Evolutionary conservation across 2,329 filamentous ascomycete species (phyloP).

Genomic region (Ophiobolus disseminans): DNA sequence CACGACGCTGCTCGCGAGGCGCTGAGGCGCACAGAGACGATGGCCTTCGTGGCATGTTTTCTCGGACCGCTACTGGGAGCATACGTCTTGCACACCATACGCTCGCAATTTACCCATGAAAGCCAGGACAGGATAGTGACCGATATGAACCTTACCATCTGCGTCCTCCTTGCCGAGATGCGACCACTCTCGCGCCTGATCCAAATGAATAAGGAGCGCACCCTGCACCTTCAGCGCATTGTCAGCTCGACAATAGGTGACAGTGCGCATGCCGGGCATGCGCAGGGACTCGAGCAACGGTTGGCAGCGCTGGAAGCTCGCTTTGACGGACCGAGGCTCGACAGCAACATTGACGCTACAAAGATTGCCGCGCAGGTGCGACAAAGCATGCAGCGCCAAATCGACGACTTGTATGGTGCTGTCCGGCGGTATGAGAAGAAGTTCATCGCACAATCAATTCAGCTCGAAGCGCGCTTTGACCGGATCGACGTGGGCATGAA

Average conservation of each 20-base stretch:
- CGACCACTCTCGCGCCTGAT: constrained; percentile 83
- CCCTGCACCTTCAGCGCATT: constrained; percentile 79
- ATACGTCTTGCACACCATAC: constrained; percentile 81
- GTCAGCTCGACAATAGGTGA: constrained; percentile 54
- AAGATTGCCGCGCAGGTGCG: constrained; percentile 63
- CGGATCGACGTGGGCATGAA: constrained; percentile 74
- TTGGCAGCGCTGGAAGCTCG: constrained; percentile 74
- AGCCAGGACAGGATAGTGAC: constrained; percentile 77
- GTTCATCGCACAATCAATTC: constrained; percentile 73
- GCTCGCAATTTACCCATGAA: constrained; percentile 81
- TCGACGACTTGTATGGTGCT: constrained; percentile 87
- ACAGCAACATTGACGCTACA: constrained; percentile 45
- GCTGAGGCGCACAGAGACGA: constrained; percentile 75
- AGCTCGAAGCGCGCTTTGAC: constrained; percentile 77
- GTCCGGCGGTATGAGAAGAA: constrained; percentile 93
- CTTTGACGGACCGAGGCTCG: constrained; percentile 53
- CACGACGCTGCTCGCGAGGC: constrained; percentile 61
- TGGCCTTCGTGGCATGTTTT: constrained; percentile 81
- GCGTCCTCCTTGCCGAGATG: constrained; percentile 84
- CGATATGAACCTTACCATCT: constrained; percentile 91
- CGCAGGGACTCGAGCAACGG: constrained; percentile 62
- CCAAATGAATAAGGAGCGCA: constrained; percentile 78
- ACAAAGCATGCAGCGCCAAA: constrained; percentile 74
- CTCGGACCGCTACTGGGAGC: constrained; percentile 79
- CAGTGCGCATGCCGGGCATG: constrained; percentile 19